phyloP scores from a whole-genome alignment of 2,329 filamentous ascomycete species.

The Davidsoniella eucalypti region DNA sequence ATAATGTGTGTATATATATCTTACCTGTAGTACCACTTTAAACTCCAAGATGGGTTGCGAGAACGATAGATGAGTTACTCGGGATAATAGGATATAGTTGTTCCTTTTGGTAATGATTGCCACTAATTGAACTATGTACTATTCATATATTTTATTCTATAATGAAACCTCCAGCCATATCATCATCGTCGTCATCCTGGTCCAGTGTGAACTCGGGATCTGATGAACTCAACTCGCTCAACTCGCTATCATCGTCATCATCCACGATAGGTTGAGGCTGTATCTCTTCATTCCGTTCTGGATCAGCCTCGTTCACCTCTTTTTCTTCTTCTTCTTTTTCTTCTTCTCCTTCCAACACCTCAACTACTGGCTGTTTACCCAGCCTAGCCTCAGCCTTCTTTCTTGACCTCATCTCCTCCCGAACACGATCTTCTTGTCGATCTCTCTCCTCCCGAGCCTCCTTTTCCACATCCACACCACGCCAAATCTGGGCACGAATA shows the following conservation, averaged over 20 bases:
- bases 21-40: no score
- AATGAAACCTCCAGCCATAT: conserved; percentile 4
- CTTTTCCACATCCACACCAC: conserved; percentile 13
- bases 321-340: not conserved
- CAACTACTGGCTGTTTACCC: no score
- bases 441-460: conserved; percentile 2
- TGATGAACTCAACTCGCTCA: not conserved
- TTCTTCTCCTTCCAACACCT: no score
- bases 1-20: no score
- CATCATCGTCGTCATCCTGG: conserved; percentile 2
- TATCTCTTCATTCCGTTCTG: not conserved
- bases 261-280: not conserved
- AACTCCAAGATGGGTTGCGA: no score
- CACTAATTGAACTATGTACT: no score
- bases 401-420: not conserved
- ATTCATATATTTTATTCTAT: not conserved
- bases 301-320: not conserved
- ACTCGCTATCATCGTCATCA: conserved; percentile 3
- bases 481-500: conserved; percentile 50
- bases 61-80: not conserved
- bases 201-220: no score
- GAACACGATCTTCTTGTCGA: not conserved
- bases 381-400: not conserved
- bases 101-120: no score
- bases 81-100: not conserved